Evolutionary conservation across 495 filamentous ascomycete genomes (phyloP).

Genomic region (Penicillium cosmopolitanum): DNA sequence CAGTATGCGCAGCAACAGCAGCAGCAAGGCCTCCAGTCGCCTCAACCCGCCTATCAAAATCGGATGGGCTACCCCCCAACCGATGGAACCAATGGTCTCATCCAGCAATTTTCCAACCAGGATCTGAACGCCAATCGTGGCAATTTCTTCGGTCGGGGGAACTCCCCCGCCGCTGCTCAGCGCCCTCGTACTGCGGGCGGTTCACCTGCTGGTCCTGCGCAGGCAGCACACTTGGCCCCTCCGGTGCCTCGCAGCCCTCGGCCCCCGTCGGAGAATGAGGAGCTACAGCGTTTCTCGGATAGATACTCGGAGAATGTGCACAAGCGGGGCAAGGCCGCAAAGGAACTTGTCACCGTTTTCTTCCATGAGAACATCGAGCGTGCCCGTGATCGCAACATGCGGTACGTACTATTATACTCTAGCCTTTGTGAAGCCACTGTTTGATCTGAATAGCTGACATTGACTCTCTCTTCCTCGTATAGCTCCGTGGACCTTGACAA

Average conservation of each 20-base stretch:
- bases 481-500: constrained; percentile 91
- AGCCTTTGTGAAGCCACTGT: constrained; percentile 3
- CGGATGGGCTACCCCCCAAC: constrained; percentile 52
- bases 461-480: background rate
- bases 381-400: constrained; percentile 86
- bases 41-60: constrained; percentile 53
- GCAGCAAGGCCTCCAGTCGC: constrained; percentile 49
- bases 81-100: constrained; percentile 77
- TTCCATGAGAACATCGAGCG: constrained; percentile 96
- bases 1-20: constrained; percentile 64
- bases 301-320: constrained; percentile 79
- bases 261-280: constrained; percentile 46
- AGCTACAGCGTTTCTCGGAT: constrained; percentile 72
- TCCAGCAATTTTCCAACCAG: constrained; percentile 96
- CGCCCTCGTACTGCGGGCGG: constrained; percentile 77
- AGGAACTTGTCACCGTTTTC: constrained; percentile 76
- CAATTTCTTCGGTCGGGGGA: constrained; percentile 70
- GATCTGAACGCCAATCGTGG: constrained; percentile 76
- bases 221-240: constrained; percentile 66
- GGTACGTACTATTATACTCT: constrained; percentile 54
- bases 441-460: background rate
- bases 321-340: constrained; percentile 68
- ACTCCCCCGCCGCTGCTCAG: constrained; percentile 69
- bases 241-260: constrained; percentile 61
- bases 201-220: constrained; percentile 57